These are phyloP conservation scores for Phylloporus rhodoxanthus DNA, from an alignment of 768 basidiomycete species.

Conservation along the genomic window DNA sequence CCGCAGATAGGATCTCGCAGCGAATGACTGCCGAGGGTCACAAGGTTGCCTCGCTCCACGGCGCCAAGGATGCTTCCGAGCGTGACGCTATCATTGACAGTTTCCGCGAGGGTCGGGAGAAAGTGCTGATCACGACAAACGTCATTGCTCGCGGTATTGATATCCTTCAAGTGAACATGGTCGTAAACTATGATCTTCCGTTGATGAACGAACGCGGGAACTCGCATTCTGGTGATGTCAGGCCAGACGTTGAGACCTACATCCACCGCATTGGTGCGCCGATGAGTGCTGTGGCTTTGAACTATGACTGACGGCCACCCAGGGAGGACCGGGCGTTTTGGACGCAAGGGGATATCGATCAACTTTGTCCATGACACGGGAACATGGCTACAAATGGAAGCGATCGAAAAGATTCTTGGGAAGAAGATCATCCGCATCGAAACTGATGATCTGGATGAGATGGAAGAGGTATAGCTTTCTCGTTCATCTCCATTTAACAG, in stretches of 20 bases:
- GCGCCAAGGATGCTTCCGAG: conserved; percentile 83
- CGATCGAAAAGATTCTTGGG: conserved; percentile 75
- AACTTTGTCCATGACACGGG: conserved; percentile 92
- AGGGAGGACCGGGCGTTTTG: conserved; percentile 98
- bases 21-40: conserved; percentile 93
- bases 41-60: conserved; percentile 93
- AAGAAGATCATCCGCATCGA: conserved; percentile 80
- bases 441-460: conserved; percentile 85
- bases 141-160: conserved; percentile 98
- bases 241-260: conserved; percentile 93
- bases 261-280: conserved; percentile 90
- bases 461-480: conserved; percentile 71
- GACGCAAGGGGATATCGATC: conserved; percentile 93
- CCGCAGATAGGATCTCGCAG: conserved; percentile 85
- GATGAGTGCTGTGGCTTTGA: not conserved
- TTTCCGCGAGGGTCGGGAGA: conserved; percentile 94
- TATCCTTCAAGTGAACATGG: conserved; percentile 99
- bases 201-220: conserved; percentile 66
- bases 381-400: conserved; percentile 86
- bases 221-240: conserved; percentile 41
- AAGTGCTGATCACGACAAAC: conserved; percentile 97
- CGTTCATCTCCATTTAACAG: not conserved
- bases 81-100: conserved; percentile 91
- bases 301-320: not conserved
- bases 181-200: conserved; percentile 98